Percentiles rank a stretch among this genome's conserved stretches.
Conservation (phyloP, 1,284 basidiomycete species). For the Coriolopsis trogii region DNA sequence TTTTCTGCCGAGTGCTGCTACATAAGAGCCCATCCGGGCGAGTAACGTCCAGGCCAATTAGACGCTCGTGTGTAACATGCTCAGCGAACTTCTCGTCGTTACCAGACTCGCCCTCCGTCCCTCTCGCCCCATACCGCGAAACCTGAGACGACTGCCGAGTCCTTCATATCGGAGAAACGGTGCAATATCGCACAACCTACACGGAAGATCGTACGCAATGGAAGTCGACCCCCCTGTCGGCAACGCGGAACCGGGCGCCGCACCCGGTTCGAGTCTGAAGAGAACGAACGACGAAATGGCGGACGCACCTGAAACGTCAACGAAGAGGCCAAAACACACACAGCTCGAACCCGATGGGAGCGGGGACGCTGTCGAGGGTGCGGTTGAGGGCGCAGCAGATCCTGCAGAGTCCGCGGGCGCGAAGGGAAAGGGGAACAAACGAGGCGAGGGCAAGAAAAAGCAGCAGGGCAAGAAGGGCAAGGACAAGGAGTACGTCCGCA, state of each 20-base stretch:
- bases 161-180: background rate
- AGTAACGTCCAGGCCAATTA: background rate
- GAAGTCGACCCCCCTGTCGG: slow-evolving; percentile 7
- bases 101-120: slow-evolving; percentile 1
- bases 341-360: background rate
- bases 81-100: slow-evolving; percentile 11
- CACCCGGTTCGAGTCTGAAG: slow-evolving; percentile 12
- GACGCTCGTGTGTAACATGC: slow-evolving; percentile 5
- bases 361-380: background rate
- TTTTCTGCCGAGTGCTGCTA: too few species aligned
- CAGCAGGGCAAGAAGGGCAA: slow-evolving; percentile 26
- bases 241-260: background rate
- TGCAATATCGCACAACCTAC: background rate
- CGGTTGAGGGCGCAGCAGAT: background rate
- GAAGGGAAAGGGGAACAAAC: slow-evolving; percentile 14
- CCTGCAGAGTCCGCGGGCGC: background rate
- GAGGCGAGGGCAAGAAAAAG: slow-evolving; percentile 8
- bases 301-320: background rate
- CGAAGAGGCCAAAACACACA: slow-evolving; percentile 19
- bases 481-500: slow-evolving; percentile 19
- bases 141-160: background rate
- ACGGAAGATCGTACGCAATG: slow-evolving; percentile 3
- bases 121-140: background rate
- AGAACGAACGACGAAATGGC: slow-evolving; percentile 7
- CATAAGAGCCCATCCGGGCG: too few species aligned